Evolutionary conservation across 345 rosid genomes (phyloP), one percentile per base, ranked within the genome.

Genomic region (Hypericum perforatum): DNA sequence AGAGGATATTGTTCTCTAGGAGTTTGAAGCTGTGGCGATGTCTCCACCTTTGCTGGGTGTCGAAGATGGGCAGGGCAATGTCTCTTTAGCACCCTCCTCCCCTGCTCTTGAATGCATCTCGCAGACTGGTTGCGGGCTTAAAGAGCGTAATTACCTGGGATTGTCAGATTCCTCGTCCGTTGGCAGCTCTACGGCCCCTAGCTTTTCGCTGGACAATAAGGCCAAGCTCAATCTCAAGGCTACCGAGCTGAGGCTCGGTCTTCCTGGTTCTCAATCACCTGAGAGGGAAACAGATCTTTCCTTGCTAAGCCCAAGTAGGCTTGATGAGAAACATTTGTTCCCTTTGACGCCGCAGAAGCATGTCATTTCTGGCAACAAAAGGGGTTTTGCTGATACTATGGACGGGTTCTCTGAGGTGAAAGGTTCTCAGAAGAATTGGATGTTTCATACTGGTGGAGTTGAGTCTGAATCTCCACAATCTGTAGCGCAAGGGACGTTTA

Each of bases 221-320:
- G 78, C 51, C 53, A 79, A 77, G 56, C 76, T 86, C 65, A 81
- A 80, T 66, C 63, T 89, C 60, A 86, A 80, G 73, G 95, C 95
- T 52, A 82, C 94, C 8, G 97, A 89, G 64, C 65, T 89, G 40
- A 75, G 86, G 59, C 88, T 89, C 11, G 94, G 97, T 22, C 97
- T 86, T 63, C 95, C 97, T 0, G 86, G 88, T 55, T 83, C 80
- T 0, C 89, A 63, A 45, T 83, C 90, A 41, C 94, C 90, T 0
- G 66, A 78, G 46, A 78, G 95, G 61, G 86, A 72, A 42, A 60
- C 71, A 0, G 74, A 71, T 32, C 56, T 77, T 55, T 63, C 77
- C 61, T 63, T 80, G 70, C 52, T 68, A 36, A 69, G 64, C 29
- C 57, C 80, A 0, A 74, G 72, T 63, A 82, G 78, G 16, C 75